Conservation (phyloP, 305 asterid genomes). For the Fraxinus nigra region DNA sequence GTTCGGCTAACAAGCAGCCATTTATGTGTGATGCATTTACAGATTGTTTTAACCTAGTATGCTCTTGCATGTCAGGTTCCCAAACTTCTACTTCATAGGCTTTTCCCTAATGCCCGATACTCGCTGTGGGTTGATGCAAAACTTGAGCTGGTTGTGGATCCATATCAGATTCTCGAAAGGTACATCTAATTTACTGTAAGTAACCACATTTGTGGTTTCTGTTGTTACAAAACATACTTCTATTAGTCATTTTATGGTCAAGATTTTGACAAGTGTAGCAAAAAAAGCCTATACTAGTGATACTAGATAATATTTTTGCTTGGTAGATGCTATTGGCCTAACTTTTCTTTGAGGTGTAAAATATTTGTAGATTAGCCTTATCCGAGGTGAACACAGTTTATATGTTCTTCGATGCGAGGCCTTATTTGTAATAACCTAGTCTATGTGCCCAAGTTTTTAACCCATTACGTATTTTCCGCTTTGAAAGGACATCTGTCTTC, state of each 20-base stretch:
- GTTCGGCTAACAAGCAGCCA: background rate
- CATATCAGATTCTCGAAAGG: constrained; percentile 84
- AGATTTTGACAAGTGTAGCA: background rate
- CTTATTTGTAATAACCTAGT: background rate
- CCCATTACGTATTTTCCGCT: background rate
- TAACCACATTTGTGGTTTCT: constrained; percentile 4
- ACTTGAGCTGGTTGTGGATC: constrained; percentile 84
- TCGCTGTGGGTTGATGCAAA: constrained; percentile 90
- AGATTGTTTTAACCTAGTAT: constrained; percentile 14
- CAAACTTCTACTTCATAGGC: constrained; percentile 78
- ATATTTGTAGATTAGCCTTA: background rate
- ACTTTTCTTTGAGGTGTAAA: background rate
- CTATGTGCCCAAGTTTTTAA: background rate
- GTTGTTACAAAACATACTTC: background rate
- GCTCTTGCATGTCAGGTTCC: constrained; percentile 59
- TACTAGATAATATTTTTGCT: background rate
- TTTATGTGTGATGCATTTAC: background rate
- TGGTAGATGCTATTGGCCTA: background rate
- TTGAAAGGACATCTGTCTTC: background rate
- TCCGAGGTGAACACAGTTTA: background rate
- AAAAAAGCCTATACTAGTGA: background rate
- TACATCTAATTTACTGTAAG: constrained; percentile 20
- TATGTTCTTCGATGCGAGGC: background rate
- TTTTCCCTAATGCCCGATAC: constrained; percentile 71
- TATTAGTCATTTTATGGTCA: background rate